Evolutionary conservation across 306 rosid genomes (phyloP).

Genomic region (Dryas alaskensis): DNA sequence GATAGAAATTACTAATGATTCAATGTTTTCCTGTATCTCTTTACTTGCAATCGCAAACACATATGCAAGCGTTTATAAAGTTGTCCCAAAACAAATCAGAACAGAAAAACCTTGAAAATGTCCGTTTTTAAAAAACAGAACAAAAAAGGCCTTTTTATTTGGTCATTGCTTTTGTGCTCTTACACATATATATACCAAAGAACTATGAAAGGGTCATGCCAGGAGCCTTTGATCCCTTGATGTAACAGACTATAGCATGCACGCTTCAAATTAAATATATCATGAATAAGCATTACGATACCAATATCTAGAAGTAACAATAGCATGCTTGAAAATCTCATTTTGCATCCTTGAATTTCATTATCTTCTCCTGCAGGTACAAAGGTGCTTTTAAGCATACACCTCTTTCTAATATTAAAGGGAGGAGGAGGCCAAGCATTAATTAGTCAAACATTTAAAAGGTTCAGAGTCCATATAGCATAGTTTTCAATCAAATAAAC

Average conservation of each 20-base stretch:
- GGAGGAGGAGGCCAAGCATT: neutral
- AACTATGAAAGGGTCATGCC: neutral
- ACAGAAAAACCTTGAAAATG: neutral
- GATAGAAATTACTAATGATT: neutral
- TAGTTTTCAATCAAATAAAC: neutral
- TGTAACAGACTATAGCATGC: too few species aligned
- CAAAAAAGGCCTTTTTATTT: neutral
- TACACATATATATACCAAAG: neutral
- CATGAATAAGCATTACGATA: neutral
- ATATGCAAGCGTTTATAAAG: neutral
- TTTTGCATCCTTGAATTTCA: neutral
- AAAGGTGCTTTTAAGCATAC: neutral
- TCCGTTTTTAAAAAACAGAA: neutral
- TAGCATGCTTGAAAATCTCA: neutral
- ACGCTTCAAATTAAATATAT: neutral
- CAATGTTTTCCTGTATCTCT: neutral
- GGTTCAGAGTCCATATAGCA: neutral
- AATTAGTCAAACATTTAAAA: neutral
- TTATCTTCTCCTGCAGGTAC: neutral
- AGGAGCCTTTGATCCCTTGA: neutral
- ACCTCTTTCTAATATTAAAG: neutral
- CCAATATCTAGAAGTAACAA: neutral
- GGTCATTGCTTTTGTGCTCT: neutral
- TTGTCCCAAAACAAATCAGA: neutral
- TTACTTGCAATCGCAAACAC: neutral